Base-by-base conservation (phyloP, 83 land plant species). In the Diphasiastrum complanatum region DNA sequence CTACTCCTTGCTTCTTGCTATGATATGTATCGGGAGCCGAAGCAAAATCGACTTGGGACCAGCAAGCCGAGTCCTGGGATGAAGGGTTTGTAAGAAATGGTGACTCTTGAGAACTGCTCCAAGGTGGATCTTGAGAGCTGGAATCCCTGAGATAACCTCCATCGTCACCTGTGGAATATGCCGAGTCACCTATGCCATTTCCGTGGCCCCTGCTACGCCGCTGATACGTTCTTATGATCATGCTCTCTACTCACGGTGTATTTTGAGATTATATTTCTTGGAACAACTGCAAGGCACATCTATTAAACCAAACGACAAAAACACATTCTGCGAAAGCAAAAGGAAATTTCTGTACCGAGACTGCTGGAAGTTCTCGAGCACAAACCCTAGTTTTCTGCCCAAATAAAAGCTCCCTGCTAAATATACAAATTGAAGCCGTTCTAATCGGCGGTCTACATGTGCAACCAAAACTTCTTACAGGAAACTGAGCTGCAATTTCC, bases 171-270 rank as follows among this genome's bases (percentile, higher is more conserved):
- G 59, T 45, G 16, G 64, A 35, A 40, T 49, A 8, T 33, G 5
- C 14, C 22, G 69, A 61, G 55, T 11, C 25, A 61, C 32, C 49
- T 55, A 33, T 5, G 45, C 63, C 61, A 57, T 49, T 45, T 10
- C 61, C 40, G 1, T 61, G 64, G 51, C 27, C 40, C 63, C 78
- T 63, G 65, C 53, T 63, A 31, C 82, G 71, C 33, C 84, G 67
- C 57, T 64, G 66, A 65, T 81, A 81, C 8, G 84, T 81, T 37
- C 84, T 60, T 46, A 81, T 78, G 65, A 81, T 66, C 84, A 81
- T 81, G 33, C 30, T 59, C n/a, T n/a, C n/a, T n/a, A n/a, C 23
- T 59, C 36, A 5, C 4, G 5, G 45, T 59, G 5, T 10, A 12
- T 49, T 12, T 20, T 49, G 20, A 10, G 11, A 5, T 49, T 49